These are phyloP conservation scores for Porcisia deanei DNA, from an alignment of 208 protist species.

Conservation along the genomic window DNA sequence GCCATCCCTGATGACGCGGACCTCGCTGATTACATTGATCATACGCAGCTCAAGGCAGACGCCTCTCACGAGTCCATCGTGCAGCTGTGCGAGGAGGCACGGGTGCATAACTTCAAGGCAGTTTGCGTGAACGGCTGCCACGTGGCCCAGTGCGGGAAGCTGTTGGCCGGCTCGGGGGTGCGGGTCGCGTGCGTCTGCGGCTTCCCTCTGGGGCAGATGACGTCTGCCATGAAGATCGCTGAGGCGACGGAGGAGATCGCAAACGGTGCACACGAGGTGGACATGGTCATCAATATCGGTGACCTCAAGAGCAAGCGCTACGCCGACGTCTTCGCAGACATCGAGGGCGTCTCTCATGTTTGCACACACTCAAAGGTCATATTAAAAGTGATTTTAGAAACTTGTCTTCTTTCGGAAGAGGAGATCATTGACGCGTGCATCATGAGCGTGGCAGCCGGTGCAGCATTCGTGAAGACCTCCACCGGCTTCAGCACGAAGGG, in stretches of 20 bases:
- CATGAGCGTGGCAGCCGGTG: slow-evolving; percentile 80
- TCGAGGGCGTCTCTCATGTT: slow-evolving; percentile 68
- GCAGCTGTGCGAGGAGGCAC: slow-evolving; percentile 91
- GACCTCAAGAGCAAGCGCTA: slow-evolving; percentile 87
- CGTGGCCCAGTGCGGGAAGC: slow-evolving; percentile 48
- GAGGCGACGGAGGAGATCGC: slow-evolving; percentile 74
- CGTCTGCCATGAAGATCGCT: slow-evolving; percentile 72
- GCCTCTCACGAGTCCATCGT: slow-evolving; percentile 53
- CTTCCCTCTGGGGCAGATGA: slow-evolving; percentile 94
- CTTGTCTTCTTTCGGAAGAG: slow-evolving; percentile 84
- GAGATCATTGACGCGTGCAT: slow-evolving; percentile 93
- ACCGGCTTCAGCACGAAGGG: slow-evolving; percentile 93
- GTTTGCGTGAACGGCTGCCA: slow-evolving; percentile 94
- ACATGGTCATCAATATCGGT: slow-evolving; percentile 96
- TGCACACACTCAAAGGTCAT: slow-evolving; percentile 34
- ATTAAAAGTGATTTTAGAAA: slow-evolving; percentile 95
- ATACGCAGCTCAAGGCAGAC: slow-evolving; percentile 92
- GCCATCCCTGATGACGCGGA: slow-evolving; percentile 2
- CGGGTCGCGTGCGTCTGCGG: slow-evolving; percentile 75
- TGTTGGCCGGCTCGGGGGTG: slow-evolving; percentile 55
- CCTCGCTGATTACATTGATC: slow-evolving; percentile 86
- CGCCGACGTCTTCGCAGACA: slow-evolving; percentile 83
- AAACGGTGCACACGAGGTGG: slow-evolving; percentile 91
- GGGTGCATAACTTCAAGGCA: slow-evolving; percentile 75
- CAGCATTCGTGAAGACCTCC: slow-evolving; percentile 95